Evolutionary conservation across 129 eudicot genomes (phyloP).

Genomic region (Flaveria ramosissima): DNA sequence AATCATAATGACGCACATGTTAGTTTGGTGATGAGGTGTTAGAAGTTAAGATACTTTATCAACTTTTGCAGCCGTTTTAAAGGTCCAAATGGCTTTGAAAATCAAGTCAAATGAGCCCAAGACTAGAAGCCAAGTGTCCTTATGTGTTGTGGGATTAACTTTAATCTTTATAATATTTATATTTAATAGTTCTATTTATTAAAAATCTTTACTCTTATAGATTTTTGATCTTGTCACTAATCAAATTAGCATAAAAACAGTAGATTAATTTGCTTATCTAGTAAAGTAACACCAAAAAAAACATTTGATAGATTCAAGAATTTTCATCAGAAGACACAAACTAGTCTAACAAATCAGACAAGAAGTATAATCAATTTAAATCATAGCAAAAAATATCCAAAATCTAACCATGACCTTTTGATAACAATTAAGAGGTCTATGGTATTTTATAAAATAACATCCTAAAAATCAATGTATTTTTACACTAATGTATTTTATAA

Average conservation of each 20-base stretch:
- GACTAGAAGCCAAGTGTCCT: constrained; percentile 8
- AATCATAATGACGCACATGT: constrained; percentile 40
- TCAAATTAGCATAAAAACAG: background rate
- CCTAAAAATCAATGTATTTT: too few relatives aligned
- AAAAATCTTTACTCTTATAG: background rate
- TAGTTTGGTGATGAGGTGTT: constrained; percentile 36
- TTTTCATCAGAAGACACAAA: background rate
- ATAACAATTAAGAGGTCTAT: too few relatives aligned
- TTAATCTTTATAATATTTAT: background rate
- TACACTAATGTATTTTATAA: too few relatives aligned
- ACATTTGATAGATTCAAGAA: background rate
- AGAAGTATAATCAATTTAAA: background rate
- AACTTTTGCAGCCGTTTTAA: constrained; percentile 26
- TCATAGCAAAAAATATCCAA: background rate
- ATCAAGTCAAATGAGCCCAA: constrained; percentile 24
- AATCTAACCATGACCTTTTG: background rate
- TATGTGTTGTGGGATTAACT: background rate
- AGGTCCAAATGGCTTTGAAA: constrained; percentile 20
- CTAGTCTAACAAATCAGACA: background rate
- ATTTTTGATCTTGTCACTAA: background rate
- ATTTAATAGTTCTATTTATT: background rate
- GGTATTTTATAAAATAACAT: too few relatives aligned
- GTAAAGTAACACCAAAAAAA: background rate
- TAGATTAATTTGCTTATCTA: background rate
- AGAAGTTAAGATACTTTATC: constrained; percentile 10